Evolutionary conservation across 2,329 filamentous ascomycete genomes (phyloP).

Genomic region (Neofusicoccum ribis): DNA sequence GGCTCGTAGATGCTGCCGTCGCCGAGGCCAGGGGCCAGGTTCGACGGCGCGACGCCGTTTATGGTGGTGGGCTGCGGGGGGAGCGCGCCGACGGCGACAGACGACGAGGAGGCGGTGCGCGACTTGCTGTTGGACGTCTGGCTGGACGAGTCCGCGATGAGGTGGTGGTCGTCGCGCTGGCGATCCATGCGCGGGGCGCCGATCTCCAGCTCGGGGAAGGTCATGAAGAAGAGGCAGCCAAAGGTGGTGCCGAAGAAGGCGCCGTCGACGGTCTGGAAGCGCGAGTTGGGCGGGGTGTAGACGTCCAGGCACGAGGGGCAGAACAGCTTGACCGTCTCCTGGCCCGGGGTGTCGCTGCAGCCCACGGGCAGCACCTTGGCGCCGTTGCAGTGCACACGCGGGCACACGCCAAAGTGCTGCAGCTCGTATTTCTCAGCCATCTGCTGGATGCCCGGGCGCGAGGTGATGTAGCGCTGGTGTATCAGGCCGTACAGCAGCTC

Average conservation of each 20-base stretch:
- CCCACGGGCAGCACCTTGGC: slow-evolving; percentile 91
- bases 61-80: slow-evolving; percentile 58
- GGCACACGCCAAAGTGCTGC: slow-evolving; percentile 92
- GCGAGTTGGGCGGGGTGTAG: slow-evolving; percentile 94
- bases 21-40: slow-evolving; percentile 86
- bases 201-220: slow-evolving; percentile 93
- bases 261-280: slow-evolving; percentile 95
- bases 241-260: slow-evolving; percentile 99
- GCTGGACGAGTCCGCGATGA: slow-evolving; percentile 31
- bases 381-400: slow-evolving; percentile 88
- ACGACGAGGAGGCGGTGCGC: slow-evolving; percentile 33
- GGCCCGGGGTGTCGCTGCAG: slow-evolving; percentile 88
- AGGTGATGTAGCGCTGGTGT: slow-evolving; percentile 98
- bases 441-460: slow-evolving; percentile 91
- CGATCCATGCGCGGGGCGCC: slow-evolving; percentile 62
- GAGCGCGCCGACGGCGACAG: slow-evolving; percentile 32
- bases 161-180: slow-evolving; percentile 31
- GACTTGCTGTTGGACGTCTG: slow-evolving; percentile 37
- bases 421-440: slow-evolving; percentile 99
- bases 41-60: slow-evolving; percentile 84
- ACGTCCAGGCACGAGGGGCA: slow-evolving; percentile 96
- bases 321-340: slow-evolving; percentile 98
- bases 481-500: slow-evolving; percentile 98
- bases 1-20: slow-evolving; percentile 85
- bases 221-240: slow-evolving; percentile 95